A percentile compares a stretch with the other conserved stretches of the same genome.
Evolutionary conservation across 2,329 filamentous ascomycete species (phyloP).

Genomic region (Colletotrichum tropicicola): DNA sequence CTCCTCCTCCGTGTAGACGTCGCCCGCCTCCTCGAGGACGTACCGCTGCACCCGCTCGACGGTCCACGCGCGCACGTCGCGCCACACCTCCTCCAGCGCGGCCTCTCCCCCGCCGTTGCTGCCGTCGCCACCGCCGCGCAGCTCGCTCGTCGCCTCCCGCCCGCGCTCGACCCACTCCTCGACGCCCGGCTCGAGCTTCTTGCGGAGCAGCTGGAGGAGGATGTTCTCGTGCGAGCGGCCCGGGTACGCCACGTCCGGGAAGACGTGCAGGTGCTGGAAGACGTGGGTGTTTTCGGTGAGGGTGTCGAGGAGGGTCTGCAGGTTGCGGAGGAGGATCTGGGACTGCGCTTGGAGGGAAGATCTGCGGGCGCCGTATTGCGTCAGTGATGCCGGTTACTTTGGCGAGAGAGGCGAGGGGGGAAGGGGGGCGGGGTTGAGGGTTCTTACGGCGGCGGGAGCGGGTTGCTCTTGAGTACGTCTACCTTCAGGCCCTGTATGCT

Average conservation of each 20-base stretch:
- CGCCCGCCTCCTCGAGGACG: constrained; percentile 55
- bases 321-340: constrained; percentile 75
- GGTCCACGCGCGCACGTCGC: constrained; percentile 51
- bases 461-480: constrained; percentile 69
- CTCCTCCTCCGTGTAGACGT: constrained; percentile 78
- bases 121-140: constrained; percentile 44
- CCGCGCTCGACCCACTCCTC: constrained; percentile 77
- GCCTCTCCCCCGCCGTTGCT: too few species aligned
- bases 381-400: not conserved
- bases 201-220: constrained; percentile 77
- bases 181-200: constrained; percentile 82
- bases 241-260: constrained; percentile 80
- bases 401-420: not conserved
- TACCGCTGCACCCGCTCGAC: constrained; percentile 50
- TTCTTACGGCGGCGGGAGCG: constrained; percentile 74
- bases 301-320: constrained; percentile 72
- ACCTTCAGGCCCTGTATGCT: constrained; percentile 72
- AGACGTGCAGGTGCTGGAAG: constrained; percentile 75
- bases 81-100: constrained; percentile 66
- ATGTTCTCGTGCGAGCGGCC: constrained; percentile 73
- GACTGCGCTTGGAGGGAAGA: constrained; percentile 77
- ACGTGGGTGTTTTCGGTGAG: constrained; percentile 72
- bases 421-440: not conserved
- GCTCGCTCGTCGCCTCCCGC: constrained; percentile 52
- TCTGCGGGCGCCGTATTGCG: constrained; percentile 51